phyloP scores from a whole-genome alignment of 208 protist genomes.

The Porcisia hertigi region DNA sequence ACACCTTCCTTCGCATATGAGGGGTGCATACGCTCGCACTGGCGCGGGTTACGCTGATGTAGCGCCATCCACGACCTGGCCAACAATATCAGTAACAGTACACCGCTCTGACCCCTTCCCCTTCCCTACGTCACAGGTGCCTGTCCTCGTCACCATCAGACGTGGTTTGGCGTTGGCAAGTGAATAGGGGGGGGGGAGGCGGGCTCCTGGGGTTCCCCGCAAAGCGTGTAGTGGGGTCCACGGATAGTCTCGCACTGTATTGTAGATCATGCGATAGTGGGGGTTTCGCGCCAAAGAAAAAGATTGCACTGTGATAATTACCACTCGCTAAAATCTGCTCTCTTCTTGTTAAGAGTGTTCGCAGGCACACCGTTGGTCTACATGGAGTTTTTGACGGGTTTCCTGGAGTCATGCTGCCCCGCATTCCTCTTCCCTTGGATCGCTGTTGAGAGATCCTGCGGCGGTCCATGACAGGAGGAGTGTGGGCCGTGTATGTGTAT shows the following conservation, averaged over 20 bases:
- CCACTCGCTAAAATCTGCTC: too few relatives aligned
- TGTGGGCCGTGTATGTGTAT: background rate
- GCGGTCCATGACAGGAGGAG: background rate
- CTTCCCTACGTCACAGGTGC: background rate
- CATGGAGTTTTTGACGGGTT: too few relatives aligned
- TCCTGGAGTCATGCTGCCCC: background rate
- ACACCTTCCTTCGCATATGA: background rate
- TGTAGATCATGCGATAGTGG: too few relatives aligned
- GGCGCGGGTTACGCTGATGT: too few relatives aligned
- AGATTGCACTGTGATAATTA: too few relatives aligned
- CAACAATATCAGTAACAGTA: background rate
- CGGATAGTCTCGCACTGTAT: too few relatives aligned
- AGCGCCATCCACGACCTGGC: too few relatives aligned
- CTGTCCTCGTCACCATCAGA: background rate
- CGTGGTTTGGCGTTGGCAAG: background rate
- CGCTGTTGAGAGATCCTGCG: background rate
- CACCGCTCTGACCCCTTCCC: background rate
- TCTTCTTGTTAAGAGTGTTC: too few relatives aligned
- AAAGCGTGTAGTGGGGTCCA: background rate
- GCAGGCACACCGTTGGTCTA: too few relatives aligned
- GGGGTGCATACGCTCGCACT: too few relatives aligned
- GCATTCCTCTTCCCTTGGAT: background rate
- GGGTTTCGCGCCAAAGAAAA: too few relatives aligned
- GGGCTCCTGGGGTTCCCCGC: background rate
- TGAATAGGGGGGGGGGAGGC: background rate